Conservation (phyloP, 805 yeast genomes). For the Wickerhamiella australiensis region DNA sequence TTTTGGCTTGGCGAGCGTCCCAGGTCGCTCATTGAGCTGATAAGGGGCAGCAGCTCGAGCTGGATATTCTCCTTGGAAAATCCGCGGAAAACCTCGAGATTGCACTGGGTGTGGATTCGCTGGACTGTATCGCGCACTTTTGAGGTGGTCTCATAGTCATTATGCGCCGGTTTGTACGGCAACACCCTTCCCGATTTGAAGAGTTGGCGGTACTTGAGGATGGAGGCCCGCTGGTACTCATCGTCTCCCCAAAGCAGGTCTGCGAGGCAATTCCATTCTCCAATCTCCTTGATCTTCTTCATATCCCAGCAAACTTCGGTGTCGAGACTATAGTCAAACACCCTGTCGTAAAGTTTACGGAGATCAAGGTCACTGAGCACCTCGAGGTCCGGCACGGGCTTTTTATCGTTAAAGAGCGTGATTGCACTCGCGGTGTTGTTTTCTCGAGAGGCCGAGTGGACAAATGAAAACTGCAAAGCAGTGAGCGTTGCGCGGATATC, state of each 20-base stretch:
- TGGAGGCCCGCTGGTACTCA: slow-evolving; percentile 1
- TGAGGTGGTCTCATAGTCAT: slow-evolving; percentile 1
- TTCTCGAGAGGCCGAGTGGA: background rate
- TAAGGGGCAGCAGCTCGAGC: slow-evolving; percentile 5
- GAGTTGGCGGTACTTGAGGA: slow-evolving; percentile 6
- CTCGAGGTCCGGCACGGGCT: background rate
- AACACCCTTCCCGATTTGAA: slow-evolving; percentile 3
- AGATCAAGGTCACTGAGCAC: background rate
- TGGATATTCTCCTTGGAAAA: background rate
- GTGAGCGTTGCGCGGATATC: slow-evolving; percentile 11
- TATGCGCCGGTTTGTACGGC: background rate
- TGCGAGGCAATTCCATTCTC: slow-evolving; percentile 8
- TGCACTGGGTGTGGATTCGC: background rate
- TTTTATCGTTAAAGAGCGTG: background rate
- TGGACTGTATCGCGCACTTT: background rate
- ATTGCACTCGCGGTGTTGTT: background rate
- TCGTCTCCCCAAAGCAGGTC: slow-evolving; percentile 1
- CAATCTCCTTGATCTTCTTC: slow-evolving; percentile 6
- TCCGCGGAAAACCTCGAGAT: background rate
- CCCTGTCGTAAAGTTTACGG: slow-evolving; percentile 2
- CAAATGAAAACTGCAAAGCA: slow-evolving; percentile 5
- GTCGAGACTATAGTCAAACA: slow-evolving; percentile 6
- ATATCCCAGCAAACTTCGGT: slow-evolving; percentile 12
- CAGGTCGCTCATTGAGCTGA: background rate
- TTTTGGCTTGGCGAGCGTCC: background rate